Base-by-base conservation (phyloP, 2,329 filamentous ascomycete genomes). In the Cercospora sp. region DNA sequence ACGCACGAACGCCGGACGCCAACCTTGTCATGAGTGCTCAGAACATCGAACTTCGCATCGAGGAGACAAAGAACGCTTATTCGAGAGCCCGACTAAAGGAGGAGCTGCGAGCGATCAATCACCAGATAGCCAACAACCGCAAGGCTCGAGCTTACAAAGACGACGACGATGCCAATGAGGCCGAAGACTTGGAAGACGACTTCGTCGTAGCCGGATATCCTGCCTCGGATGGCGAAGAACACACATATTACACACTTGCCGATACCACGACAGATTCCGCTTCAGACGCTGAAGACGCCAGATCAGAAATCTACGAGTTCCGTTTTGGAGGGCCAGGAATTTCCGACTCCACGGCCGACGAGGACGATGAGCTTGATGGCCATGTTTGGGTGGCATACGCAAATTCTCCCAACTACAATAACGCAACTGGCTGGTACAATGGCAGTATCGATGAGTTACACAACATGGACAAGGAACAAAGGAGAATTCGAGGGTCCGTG, bases 11-110 rank as follows among this genome's bases (percentile, higher is more conserved):
- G n/a, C 64, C 58, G 3, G 63, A 68, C 31, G 60, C 57, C 10
- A 64, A 67, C 20, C 70, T 79, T 9, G 69, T 79, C 45, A 67
- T 70, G 36, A 71, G 74, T 51, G 77, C 78, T 26, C 72, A 75
- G 33, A 76, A 76, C 42, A 73, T 74, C 20, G 77, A 79, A 64
- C 67, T 78, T 18, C 76, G 79, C 39, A 75, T 79, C 36, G 77
- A 79, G 60, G 74, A 75, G 33, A 72, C 73, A 30, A 64, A 71
- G 39, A 78, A 73, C 60, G 69, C 73, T 2, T 78, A 75, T 60
- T 72, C 73, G 18, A 73, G 72, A 30, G 71, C 71, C 20, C 73
- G 73, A 10, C 67, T 79, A 9, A 77, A 77, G 26, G 75, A 77
- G 12, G 72, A 75, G 12, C 72, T 79, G 12, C 73, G 75, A 20